These are phyloP conservation scores for Saccharomycopsis phalli DNA, from an alignment of 1,139 yeast species.

Conservation along the genomic window DNA sequence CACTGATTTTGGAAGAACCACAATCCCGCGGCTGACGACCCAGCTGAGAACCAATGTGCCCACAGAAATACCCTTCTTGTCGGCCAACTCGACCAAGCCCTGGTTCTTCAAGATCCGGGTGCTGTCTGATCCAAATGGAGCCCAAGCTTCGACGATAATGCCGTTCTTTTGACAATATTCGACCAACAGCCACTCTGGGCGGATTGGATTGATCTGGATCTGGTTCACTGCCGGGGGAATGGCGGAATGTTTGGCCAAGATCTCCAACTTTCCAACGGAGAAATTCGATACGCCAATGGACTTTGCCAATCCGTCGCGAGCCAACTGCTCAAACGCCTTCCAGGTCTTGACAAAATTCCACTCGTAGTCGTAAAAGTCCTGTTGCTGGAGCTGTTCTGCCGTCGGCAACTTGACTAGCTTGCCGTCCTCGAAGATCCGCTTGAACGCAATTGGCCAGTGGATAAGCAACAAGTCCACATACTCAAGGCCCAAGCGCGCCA, in stretches of 20 bases:
- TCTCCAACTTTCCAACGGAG: conserved; percentile 43
- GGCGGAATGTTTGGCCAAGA: conserved; percentile 40
- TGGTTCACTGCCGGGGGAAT: conserved; percentile 65
- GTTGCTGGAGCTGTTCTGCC: conserved; percentile 32
- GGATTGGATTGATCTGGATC: conserved; percentile 63
- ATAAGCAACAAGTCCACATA: conserved; percentile 76
- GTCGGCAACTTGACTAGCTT: conserved; percentile 31
- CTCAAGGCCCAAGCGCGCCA: conserved; percentile 60
- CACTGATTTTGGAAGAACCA: conserved; percentile 68
- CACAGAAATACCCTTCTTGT: conserved; percentile 43
- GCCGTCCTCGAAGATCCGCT: conserved; percentile 34
- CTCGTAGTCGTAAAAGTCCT: conserved; percentile 35
- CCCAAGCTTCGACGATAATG: conserved; percentile 63
- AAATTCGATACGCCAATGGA: conserved; percentile 78
- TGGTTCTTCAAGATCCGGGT: conserved; percentile 53
- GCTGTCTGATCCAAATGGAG: conserved; percentile 65
- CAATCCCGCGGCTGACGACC: conserved; percentile 60
- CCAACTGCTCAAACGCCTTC: conserved; percentile 53
- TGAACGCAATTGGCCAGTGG: conserved; percentile 75
- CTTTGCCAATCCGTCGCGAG: conserved; percentile 44
- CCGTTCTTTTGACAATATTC: conserved; percentile 44
- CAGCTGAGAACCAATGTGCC: conserved; percentile 62
- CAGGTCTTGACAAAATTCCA: conserved; percentile 62
- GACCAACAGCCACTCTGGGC: conserved; percentile 59
- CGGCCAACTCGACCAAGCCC: conserved; percentile 42